Conservation (phyloP, 129 eudicot genomes). For the Pulicaria dysenterica region DNA sequence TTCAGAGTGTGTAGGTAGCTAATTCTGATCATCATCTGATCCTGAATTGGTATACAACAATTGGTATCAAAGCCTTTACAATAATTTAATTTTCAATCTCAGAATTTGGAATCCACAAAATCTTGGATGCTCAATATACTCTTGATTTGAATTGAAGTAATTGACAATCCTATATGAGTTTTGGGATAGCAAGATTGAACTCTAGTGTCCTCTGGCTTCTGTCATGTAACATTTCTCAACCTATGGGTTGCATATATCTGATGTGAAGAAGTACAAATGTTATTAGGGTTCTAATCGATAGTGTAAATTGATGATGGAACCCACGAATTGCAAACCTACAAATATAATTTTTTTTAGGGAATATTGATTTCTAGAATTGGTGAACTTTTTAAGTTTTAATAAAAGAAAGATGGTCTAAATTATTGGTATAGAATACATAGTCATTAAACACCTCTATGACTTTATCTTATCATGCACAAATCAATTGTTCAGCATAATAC, state of each 20-base stretch:
- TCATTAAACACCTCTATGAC: neutral
- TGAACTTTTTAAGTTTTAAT: too few relatives aligned
- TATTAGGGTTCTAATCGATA: neutral
- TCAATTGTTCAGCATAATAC: conserved; percentile 6
- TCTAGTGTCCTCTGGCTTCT: neutral
- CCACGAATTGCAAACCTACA: too few relatives aligned
- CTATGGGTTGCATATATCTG: neutral
- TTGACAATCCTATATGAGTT: neutral
- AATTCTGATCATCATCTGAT: too few relatives aligned
- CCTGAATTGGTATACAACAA: too few relatives aligned
- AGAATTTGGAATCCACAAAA: neutral
- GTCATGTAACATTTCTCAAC: neutral
- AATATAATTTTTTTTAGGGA: too few relatives aligned
- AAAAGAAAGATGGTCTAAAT: too few relatives aligned
- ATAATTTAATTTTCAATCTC: neutral
- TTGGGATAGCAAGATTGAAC: conserved; percentile 16
- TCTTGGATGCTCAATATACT: neutral
- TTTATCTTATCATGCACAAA: conserved; percentile 9
- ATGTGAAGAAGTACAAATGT: conserved; percentile 4
- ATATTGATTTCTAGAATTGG: too few relatives aligned
- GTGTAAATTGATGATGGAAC: conserved; percentile 4
- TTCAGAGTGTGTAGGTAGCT: too few relatives aligned
- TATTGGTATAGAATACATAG: neutral
- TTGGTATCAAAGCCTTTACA: too few relatives aligned
- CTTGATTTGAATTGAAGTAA: neutral